These are phyloP conservation scores for Pseudogymnoascus sp. DNA, from an alignment of 2,329 filamentous ascomycete species.

Conservation along the genomic window DNA sequence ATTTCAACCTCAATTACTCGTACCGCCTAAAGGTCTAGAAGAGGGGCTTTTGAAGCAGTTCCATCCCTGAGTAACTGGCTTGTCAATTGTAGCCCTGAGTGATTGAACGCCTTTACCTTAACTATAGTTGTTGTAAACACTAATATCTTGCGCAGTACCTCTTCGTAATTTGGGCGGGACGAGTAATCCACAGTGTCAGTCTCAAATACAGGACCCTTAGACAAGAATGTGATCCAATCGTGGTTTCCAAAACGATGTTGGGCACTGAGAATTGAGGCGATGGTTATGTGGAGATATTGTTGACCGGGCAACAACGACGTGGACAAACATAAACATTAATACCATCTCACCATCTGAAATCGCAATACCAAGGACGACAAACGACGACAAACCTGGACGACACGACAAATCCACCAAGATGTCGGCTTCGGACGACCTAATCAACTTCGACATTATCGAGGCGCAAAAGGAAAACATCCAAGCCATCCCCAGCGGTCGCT, in stretches of 20 bases:
- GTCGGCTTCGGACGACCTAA: conserved; percentile 48
- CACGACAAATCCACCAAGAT: conserved; percentile 24
- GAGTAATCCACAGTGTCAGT: not conserved
- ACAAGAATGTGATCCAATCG: not conserved
- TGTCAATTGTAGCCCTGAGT: not conserved
- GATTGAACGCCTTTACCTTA: not conserved
- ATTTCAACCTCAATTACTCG: not conserved
- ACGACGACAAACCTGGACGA: conserved; percentile 2
- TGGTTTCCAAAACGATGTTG: not conserved
- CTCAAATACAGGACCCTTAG: not conserved
- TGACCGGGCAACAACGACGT: not conserved
- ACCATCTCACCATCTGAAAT: not conserved
- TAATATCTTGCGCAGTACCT: not conserved
- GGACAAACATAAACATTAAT: not conserved
- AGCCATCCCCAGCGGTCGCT: conserved; percentile 78
- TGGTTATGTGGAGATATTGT: not conserved
- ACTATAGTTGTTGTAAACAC: not conserved
- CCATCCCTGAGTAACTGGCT: not conserved
- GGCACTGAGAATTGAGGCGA: not conserved
- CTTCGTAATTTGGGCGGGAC: not conserved
- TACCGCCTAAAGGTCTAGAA: not conserved
- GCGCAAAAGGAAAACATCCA: conserved; percentile 98
- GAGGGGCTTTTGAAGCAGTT: not conserved
- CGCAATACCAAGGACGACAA: conserved; percentile 10
- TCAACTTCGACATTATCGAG: conserved; percentile 88